These are phyloP conservation scores for Thalassiosira livingstoniorum DNA, from an alignment of 352 stramenopile genomes.

Conservation along the genomic window DNA sequence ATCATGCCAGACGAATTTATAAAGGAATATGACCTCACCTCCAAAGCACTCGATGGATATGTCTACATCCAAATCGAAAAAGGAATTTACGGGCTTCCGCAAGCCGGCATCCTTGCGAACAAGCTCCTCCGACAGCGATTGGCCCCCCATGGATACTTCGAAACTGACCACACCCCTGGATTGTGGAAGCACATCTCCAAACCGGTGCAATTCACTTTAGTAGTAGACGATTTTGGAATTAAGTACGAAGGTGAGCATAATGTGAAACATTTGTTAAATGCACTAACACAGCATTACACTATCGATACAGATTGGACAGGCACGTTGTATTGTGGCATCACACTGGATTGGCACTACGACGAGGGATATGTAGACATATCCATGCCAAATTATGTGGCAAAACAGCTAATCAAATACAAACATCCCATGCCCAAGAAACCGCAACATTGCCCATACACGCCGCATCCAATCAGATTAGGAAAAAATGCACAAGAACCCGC, in stretches of 20 bases:
- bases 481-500: background rate
- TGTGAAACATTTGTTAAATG: background rate
- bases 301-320: background rate
- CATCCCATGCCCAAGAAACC: background rate
- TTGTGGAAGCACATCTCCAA: background rate
- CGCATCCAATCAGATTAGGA: background rate
- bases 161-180: background rate
- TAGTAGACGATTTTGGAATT: conserved; percentile 1
- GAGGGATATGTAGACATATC: background rate
- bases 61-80: conserved; percentile 1
- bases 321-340: background rate
- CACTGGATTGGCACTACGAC: background rate
- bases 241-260: background rate
- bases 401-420: background rate
- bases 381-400: background rate
- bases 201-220: background rate
- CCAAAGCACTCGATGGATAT: background rate
- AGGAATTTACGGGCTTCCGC: background rate
- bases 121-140: background rate
- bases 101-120: background rate
- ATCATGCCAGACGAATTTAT: background rate
- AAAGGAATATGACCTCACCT: background rate
- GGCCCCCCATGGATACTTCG: background rate
- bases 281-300: background rate
- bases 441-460: background rate